A percentile compares a stretch with the other conserved stretches of the same genome.
These are phyloP conservation scores for Lactarius sanguifluus DNA, from an alignment of 768 basidiomycete genomes.

Conservation along the genomic window DNA sequence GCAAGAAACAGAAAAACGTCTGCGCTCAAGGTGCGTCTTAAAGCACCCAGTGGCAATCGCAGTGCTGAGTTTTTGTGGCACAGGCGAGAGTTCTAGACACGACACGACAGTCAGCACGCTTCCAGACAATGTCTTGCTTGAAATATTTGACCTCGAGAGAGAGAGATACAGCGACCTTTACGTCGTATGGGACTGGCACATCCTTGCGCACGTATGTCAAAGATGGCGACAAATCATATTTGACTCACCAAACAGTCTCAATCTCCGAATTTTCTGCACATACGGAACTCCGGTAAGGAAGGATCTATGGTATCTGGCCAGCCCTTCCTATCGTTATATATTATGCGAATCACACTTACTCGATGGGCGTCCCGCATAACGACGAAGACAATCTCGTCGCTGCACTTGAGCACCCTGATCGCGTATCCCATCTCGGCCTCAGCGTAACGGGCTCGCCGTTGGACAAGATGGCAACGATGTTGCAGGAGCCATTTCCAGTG, in stretches of 20 bases:
- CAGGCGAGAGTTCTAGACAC: too few relatives aligned
- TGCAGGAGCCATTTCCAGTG: background rate
- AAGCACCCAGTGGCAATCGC: too few relatives aligned
- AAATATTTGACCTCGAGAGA: background rate
- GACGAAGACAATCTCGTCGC: background rate
- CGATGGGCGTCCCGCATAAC: background rate
- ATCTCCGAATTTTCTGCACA: background rate
- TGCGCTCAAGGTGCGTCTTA: too few relatives aligned
- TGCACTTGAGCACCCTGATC: background rate
- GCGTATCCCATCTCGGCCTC: background rate
- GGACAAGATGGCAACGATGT: background rate
- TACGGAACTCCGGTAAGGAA: background rate
- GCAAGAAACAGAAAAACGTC: too few relatives aligned
- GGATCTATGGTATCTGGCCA: background rate
- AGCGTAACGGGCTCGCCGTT: background rate
- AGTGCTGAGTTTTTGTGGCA: too few relatives aligned
- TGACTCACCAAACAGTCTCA: background rate
- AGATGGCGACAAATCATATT: background rate
- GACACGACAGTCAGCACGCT: background rate
- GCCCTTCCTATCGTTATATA: background rate
- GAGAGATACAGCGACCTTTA: too few relatives aligned
- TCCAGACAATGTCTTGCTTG: background rate
- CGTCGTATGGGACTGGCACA: background rate
- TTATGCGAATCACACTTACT: accelerated
- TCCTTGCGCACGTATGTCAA: background rate